These are phyloP conservation scores for Mallotus repandus DNA, from an alignment of 441 rosid species.

Conservation along the genomic window DNA sequence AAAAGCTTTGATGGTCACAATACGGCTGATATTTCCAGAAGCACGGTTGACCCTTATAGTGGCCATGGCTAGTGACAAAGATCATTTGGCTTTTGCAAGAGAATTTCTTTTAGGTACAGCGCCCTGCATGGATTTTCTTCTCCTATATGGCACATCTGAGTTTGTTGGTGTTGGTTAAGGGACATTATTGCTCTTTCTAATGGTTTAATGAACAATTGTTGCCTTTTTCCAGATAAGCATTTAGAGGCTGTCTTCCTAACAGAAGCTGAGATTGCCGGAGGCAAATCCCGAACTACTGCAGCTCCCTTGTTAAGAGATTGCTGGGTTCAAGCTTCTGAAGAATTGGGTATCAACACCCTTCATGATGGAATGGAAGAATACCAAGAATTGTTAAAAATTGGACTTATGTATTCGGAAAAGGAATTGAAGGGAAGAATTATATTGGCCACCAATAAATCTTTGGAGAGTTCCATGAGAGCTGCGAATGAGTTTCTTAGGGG, in stretches of 20 bases:
- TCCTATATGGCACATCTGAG: background rate
- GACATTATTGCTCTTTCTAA: background rate
- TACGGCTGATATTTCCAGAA: conserved; percentile 51
- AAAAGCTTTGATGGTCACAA: conserved; percentile 59
- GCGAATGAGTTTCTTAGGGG: conserved; percentile 48
- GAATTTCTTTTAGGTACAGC: conserved; percentile 63
- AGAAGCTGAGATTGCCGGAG: conserved; percentile 78
- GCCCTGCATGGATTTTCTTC: background rate
- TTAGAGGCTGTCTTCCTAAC: conserved; percentile 63
- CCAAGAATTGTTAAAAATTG: conserved; percentile 23
- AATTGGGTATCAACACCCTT: conserved; percentile 38
- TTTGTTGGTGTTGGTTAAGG: background rate
- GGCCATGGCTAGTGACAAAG: conserved; percentile 92
- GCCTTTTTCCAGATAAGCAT: conserved; percentile 40
- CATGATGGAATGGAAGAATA: conserved; percentile 32
- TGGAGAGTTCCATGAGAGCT: conserved; percentile 34
- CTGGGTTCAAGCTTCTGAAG: conserved; percentile 66
- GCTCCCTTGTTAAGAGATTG: conserved; percentile 50
- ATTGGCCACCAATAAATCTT: conserved; percentile 38
- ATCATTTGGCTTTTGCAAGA: conserved; percentile 75
- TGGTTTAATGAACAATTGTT: conserved; percentile 16
- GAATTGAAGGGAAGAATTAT: conserved; percentile 30
- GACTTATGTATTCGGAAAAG: background rate
- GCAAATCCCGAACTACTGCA: conserved; percentile 54
- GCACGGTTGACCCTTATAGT: conserved; percentile 56